Base-by-base conservation (phyloP, 164 flowering plant species). In the Aristolochia fimbriata region DNA sequence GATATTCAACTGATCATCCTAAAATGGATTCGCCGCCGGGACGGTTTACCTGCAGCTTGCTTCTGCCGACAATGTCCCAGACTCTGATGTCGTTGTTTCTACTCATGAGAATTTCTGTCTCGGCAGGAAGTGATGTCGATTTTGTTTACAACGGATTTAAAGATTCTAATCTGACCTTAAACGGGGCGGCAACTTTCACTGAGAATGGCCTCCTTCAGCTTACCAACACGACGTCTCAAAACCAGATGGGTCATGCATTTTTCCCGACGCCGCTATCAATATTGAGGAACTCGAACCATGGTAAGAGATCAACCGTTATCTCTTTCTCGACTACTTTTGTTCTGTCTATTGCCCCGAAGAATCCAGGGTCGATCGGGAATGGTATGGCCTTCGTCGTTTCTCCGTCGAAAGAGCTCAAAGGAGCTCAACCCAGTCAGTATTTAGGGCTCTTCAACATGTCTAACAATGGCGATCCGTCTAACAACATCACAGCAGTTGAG, bases 381-480 rank as follows among this genome's bases (percentile, higher is more conserved):
- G 91, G 88, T 25, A 48, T 85, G 5, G 86, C 88, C 57, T 83
- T 85, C 76, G 63, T 78, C 0, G 68, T 85, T 47, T 52, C 85
- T 3, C 62, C 80, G 1, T 47, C 77, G 0, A 62, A 62, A 30
- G 60, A 74, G 7, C 70, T 71, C 33, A 43, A 17, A 1, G 71
- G 66, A 2, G 75, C 78, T 15, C 73, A 66, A 20, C 80, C 86
- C 14, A 74, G 76, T 51, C 85, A 79, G 68, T 85, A 85, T 51
- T 74, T 85, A 14, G 88, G 91, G 21, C 71, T 85, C 6, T 61
- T 83, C 60, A 80, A 81, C 52, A 17, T 80, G n/a, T 58, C 22
- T 31, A 67, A 74, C 49, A 25, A 65, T 6, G 82, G 82, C 1
- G 80, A 76, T 56, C 55, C 58, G 65, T 55, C 82, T 1, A 73